A percentile compares a stretch with the other conserved stretches of the same genome.
phyloP scores from a whole-genome alignment of 2,329 filamentous ascomycete species.

The Monosporascus sp. region DNA sequence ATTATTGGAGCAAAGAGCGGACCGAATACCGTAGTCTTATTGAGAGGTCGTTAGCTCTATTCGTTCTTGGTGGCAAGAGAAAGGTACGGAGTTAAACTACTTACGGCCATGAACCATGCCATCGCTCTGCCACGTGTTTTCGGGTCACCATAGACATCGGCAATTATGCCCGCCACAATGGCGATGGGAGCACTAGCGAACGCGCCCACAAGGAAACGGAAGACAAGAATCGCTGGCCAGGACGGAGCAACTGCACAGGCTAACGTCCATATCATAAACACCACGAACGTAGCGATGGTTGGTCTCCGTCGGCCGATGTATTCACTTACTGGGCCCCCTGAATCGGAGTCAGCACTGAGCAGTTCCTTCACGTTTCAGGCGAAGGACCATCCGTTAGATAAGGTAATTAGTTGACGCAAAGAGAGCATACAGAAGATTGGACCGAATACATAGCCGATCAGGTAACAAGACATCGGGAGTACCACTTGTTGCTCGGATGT shows the following conservation, averaged over 20 bases:
- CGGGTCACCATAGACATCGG: constrained; percentile 58
- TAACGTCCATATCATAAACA: constrained; percentile 48
- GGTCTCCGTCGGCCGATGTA: constrained; percentile 53
- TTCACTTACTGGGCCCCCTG: constrained; percentile 61
- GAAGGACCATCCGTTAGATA: background rate
- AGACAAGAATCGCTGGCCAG: constrained; percentile 48
- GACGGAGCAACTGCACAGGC: constrained; percentile 50
- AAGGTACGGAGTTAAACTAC: constrained; percentile 9
- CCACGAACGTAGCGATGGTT: constrained; percentile 38
- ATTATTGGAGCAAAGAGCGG: constrained; percentile 62
- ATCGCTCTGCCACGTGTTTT: constrained; percentile 53
- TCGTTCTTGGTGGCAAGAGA: background rate
- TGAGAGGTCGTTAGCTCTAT: constrained; percentile 4
- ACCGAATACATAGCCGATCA: constrained; percentile 60
- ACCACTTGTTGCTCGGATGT: constrained; percentile 40
- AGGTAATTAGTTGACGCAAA: background rate
- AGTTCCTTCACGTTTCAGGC: background rate
- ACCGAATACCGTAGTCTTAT: constrained; percentile 56
- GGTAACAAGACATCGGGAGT: constrained; percentile 57
- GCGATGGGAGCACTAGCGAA: constrained; percentile 56
- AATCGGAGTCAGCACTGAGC: constrained; percentile 34
- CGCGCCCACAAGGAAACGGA: constrained; percentile 48
- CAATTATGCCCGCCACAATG: constrained; percentile 58
- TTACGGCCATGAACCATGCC: constrained; percentile 58
- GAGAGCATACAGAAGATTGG: constrained; percentile 20